A percentile compares a stretch with the other conserved stretches of the same genome.
These are phyloP conservation scores for Erythrophleum ivorense DNA, from an alignment of 331 rosid species.

Conservation along the genomic window DNA sequence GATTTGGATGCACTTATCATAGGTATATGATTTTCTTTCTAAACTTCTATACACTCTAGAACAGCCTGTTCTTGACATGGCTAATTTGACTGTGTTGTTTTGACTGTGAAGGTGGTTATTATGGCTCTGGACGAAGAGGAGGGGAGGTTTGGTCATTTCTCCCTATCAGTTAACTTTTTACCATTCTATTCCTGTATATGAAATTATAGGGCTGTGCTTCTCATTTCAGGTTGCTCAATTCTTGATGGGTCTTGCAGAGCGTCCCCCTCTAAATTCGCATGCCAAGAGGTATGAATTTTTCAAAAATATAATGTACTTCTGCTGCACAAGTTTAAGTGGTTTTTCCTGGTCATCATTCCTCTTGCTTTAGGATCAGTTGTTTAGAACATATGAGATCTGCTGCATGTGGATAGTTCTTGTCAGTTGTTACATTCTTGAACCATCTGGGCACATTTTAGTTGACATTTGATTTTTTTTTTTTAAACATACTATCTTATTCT, in stretches of 20 bases:
- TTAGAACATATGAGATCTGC: conserved; percentile 26
- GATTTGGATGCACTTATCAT: conserved; percentile 90
- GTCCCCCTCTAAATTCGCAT: conserved; percentile 64
- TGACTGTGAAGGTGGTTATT: conserved; percentile 79
- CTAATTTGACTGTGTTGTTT: conserved; percentile 33
- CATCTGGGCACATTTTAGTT: neutral
- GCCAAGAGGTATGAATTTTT: conserved; percentile 70
- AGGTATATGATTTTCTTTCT: conserved; percentile 56
- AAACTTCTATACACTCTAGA: conserved; percentile 22
- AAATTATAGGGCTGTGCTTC: conserved; percentile 22
- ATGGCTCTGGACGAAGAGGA: conserved; percentile 96
- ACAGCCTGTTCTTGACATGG: conserved; percentile 23
- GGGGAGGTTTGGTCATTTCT: conserved; percentile 71
- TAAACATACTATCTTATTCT: neutral
- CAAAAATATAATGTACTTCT: conserved; percentile 10
- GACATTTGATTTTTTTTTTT: neutral
- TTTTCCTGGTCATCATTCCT: neutral
- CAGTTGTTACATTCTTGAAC: neutral
- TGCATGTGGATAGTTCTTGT: neutral
- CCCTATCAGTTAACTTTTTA: conserved; percentile 13
- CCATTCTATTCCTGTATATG: conserved; percentile 16
- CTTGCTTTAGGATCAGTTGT: neutral
- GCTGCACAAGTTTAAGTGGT: neutral
- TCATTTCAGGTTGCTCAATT: conserved; percentile 90
- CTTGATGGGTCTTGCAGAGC: conserved; percentile 94